These are phyloP conservation scores for Penicillium sp. DNA, from an alignment of 2,329 filamentous ascomycete genomes.

Conservation along the genomic window DNA sequence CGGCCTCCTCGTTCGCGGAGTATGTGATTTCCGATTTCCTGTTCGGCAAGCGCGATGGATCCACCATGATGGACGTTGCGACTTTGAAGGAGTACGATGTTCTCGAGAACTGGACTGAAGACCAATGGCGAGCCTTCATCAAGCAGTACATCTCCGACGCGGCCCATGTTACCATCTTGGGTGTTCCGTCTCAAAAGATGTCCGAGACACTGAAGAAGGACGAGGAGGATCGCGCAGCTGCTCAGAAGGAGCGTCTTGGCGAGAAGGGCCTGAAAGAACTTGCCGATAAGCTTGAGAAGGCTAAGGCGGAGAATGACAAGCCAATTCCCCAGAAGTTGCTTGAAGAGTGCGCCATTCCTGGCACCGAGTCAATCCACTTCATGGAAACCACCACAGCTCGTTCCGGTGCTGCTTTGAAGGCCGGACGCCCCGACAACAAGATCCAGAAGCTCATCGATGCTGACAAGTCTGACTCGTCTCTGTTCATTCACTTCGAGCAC, in stretches of 20 bases:
- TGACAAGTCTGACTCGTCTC: conserved; percentile 63
- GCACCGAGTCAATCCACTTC: conserved; percentile 90
- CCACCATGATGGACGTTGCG: conserved; percentile 65
- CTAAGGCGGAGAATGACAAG: conserved; percentile 85
- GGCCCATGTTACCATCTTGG: conserved; percentile 83
- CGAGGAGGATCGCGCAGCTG: conserved; percentile 76
- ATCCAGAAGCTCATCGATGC: conserved; percentile 77
- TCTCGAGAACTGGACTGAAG: conserved; percentile 77
- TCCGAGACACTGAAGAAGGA: conserved; percentile 79
- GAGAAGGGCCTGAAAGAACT: conserved; percentile 77
- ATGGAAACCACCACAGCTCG: conserved; percentile 84
- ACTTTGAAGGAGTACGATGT: conserved; percentile 60
- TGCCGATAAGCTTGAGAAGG: conserved; percentile 73
- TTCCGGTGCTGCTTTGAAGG: conserved; percentile 72
- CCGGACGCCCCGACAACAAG: conserved; percentile 67
- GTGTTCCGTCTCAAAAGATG: conserved; percentile 78
- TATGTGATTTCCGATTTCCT: conserved; percentile 91
- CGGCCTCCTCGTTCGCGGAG: conserved; percentile 76
- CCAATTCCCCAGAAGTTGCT: conserved; percentile 83
- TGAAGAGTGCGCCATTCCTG: conserved; percentile 77
- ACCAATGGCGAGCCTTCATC: conserved; percentile 80
- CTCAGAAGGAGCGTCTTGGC: conserved; percentile 77
- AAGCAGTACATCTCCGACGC: conserved; percentile 83
- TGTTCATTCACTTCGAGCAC: conserved; percentile 97
- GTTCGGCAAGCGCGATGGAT: conserved; percentile 83